A percentile compares a stretch with the other conserved stretches of the same genome.
phyloP scores from a whole-genome alignment of 805 yeast genomes.

The Yarrowia keelungensis region DNA sequence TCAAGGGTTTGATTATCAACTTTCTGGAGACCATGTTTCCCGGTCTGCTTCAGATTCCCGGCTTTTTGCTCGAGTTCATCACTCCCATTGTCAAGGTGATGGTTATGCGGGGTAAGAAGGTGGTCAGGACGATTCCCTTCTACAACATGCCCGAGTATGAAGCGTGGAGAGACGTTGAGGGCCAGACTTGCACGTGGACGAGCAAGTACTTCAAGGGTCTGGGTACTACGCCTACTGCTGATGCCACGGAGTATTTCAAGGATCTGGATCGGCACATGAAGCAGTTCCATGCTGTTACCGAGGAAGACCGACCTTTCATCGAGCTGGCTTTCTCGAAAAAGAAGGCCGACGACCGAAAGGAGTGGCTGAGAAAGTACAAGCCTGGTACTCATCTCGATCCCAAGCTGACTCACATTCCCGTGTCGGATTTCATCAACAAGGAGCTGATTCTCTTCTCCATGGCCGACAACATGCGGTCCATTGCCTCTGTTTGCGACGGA shows the following conservation, averaged over 20 bases:
- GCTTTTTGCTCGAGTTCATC: slow-evolving; percentile 89
- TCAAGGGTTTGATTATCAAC: slow-evolving; percentile 92
- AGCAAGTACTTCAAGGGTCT: slow-evolving; percentile 98
- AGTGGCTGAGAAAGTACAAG: slow-evolving; percentile 88
- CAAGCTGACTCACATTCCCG: slow-evolving; percentile 75
- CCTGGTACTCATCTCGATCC: slow-evolving; percentile 95
- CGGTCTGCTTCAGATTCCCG: slow-evolving; percentile 87
- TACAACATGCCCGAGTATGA: slow-evolving; percentile 97
- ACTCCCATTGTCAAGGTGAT: slow-evolving; percentile 96
- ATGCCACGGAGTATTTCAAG: slow-evolving; percentile 86
- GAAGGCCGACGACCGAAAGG: slow-evolving; percentile 96
- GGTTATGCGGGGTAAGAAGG: slow-evolving; percentile 59
- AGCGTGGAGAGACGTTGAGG: slow-evolving; percentile 86
- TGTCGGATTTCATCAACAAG: slow-evolving; percentile 91
- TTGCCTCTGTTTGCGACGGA: slow-evolving; percentile 93
- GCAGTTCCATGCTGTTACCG: slow-evolving; percentile 79
- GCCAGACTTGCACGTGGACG: slow-evolving; percentile 76
- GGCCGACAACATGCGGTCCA: slow-evolving; percentile 96
- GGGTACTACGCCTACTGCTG: slow-evolving; percentile 88
- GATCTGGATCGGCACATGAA: slow-evolving; percentile 87
- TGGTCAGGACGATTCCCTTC: slow-evolving; percentile 65
- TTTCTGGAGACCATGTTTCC: slow-evolving; percentile 94
- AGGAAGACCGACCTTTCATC: slow-evolving; percentile 71
- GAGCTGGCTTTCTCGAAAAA: slow-evolving; percentile 94
- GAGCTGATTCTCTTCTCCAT: slow-evolving; percentile 92